A percentile compares a stretch with the other conserved stretches of the same genome.
These are phyloP conservation scores for Tardiomyces digboiensis DNA, from an alignment of 1,139 yeast species.

Conservation along the genomic window DNA sequence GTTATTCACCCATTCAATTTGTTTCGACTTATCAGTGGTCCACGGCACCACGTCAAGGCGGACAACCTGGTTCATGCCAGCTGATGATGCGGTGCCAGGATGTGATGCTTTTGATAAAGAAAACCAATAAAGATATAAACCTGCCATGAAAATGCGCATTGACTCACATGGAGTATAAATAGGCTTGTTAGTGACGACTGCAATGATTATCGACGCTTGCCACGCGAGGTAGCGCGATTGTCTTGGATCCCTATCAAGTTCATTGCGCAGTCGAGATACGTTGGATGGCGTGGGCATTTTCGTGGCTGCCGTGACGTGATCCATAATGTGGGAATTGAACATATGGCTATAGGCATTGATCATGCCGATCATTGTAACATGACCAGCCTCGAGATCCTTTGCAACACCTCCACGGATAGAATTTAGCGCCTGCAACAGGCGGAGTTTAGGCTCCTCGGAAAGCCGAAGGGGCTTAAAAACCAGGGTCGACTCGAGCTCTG, in stretches of 20 bases:
- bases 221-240: slow-evolving; percentile 11
- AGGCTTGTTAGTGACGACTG: slow-evolving; percentile 7
- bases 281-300: slow-evolving; percentile 4
- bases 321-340: slow-evolving; percentile 9
- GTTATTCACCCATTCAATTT: slow-evolving; percentile 5
- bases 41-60: slow-evolving; percentile 5
- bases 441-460: slow-evolving; percentile 5
- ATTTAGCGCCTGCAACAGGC: slow-evolving; percentile 7
- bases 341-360: slow-evolving; percentile 10
- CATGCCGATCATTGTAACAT: slow-evolving; percentile 8
- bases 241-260: slow-evolving; percentile 10
- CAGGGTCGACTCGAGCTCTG: slow-evolving; percentile 10
- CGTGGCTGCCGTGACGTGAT: slow-evolving; percentile 10
- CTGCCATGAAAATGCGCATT: slow-evolving; percentile 13
- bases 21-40: slow-evolving; percentile 2
- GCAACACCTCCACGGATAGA: slow-evolving; percentile 5
- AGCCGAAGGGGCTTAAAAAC: slow-evolving; percentile 5
- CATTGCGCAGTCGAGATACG: slow-evolving; percentile 5
- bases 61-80: slow-evolving; percentile 2
- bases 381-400: slow-evolving; percentile 5
- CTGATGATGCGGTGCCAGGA: slow-evolving; percentile 1
- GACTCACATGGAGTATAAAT: slow-evolving; percentile 12
- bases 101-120: slow-evolving; percentile 4
- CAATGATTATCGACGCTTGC: slow-evolving; percentile 13
- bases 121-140: slow-evolving; percentile 12